Conservation (phyloP, 345 rosid genomes). For the Brassica nigra region DNA sequence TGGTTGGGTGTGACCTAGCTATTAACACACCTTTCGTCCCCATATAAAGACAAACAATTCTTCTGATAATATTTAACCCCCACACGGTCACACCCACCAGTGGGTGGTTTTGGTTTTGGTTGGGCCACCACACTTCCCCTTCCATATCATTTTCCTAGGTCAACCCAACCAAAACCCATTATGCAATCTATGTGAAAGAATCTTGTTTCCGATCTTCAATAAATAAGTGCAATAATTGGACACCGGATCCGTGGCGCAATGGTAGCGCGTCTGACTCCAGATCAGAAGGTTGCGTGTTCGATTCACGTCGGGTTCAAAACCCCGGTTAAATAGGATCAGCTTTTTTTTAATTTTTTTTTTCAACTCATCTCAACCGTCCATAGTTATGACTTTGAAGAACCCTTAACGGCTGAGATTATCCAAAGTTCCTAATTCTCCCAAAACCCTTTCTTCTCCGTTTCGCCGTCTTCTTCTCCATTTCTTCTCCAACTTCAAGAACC, state of each 20-base stretch:
- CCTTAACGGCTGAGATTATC: constrained; percentile 23
- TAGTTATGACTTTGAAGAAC: neutral
- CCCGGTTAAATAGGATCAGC: neutral
- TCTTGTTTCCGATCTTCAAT: too few species aligned
- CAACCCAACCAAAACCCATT: too few species aligned
- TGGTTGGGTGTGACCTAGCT: too few species aligned
- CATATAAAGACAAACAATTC: too few species aligned
- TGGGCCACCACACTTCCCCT: too few species aligned
- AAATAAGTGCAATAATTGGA: accelerated
- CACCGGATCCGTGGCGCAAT: constrained; percentile 91
- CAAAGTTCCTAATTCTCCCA: neutral
- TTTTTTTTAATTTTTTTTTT: neutral
- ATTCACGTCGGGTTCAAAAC: constrained; percentile 45
- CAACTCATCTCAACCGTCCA: constrained; percentile 30
- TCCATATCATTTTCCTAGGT: too few species aligned
- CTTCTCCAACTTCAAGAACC: constrained; percentile 13
- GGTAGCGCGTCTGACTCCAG: constrained; percentile 99
- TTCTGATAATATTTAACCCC: too few species aligned
- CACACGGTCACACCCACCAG: too few species aligned
- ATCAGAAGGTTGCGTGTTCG: constrained; percentile 98
- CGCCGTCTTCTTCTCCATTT: neutral
- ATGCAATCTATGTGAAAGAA: too few species aligned
- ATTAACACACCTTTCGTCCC: too few species aligned
- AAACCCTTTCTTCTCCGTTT: constrained; percentile 25
- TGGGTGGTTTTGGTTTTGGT: too few species aligned